phyloP scores from a whole-genome alignment of 805 yeast species.

The Zygotorulaspora sp. region DNA sequence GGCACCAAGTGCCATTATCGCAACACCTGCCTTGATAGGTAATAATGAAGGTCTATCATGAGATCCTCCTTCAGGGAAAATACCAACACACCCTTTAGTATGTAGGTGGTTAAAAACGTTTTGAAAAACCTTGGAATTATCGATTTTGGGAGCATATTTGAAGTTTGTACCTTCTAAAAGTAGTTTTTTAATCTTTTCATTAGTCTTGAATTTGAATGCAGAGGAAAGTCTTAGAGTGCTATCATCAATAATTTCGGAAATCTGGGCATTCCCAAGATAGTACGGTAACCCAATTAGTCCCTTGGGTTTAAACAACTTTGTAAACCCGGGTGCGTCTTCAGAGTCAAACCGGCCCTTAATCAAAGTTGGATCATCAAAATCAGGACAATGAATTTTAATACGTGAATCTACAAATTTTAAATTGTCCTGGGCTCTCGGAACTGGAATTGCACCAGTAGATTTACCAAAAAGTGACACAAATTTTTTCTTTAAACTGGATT shows the following conservation, averaged over 20 bases:
- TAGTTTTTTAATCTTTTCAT: conserved; percentile 40
- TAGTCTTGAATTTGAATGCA: conserved; percentile 56
- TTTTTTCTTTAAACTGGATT: conserved; percentile 55
- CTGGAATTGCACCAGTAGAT: conserved; percentile 78
- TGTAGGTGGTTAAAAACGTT: conserved; percentile 79
- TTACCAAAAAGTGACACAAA: conserved; percentile 74
- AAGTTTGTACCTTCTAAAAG: conserved; percentile 57
- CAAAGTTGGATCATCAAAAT: conserved; percentile 43
- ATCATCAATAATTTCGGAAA: conserved; percentile 63
- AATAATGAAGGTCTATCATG: conserved; percentile 88
- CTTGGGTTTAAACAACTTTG: conserved; percentile 51
- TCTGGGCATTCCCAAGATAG: conserved; percentile 70
- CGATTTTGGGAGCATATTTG: conserved; percentile 75
- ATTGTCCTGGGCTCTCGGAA: conserved; percentile 85
- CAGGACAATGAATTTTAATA: conserved; percentile 49
- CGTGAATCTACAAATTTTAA: conserved; percentile 63
- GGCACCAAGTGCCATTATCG: conserved; percentile 96
- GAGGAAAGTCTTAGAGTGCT: conserved; percentile 61
- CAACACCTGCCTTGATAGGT: conserved; percentile 95
- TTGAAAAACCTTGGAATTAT: conserved; percentile 76
- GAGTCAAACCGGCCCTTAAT: conserved; percentile 51
- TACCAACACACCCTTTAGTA: conserved; percentile 75
- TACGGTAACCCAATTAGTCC: conserved; percentile 76
- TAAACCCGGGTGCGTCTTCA: conserved; percentile 53
- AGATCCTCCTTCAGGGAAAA: conserved; percentile 97